These are phyloP conservation scores for Coemansia sp. DNA, from an alignment of 192 early-diverging fungal species.

Conservation along the genomic window DNA sequence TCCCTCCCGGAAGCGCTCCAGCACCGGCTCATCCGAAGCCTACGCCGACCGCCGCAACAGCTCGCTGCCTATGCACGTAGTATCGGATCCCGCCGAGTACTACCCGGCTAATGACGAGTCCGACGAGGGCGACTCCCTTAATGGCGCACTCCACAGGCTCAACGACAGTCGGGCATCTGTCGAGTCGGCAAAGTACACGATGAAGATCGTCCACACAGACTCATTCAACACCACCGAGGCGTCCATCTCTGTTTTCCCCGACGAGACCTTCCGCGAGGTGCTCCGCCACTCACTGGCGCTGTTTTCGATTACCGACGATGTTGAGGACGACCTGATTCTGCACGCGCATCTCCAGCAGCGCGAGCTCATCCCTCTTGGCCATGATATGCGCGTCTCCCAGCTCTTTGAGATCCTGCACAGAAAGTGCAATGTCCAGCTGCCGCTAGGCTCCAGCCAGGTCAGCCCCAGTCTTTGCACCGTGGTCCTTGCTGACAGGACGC, in stretches of 20 bases:
- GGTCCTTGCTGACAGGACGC: slow-evolving; percentile 28
- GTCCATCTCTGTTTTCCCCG: slow-evolving; percentile 23
- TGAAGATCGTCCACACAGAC: slow-evolving; percentile 28
- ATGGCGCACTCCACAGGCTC: slow-evolving; percentile 25
- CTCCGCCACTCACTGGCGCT: slow-evolving; percentile 32
- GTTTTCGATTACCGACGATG: slow-evolving; percentile 19
- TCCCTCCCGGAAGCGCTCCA: background rate
- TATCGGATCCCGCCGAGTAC: slow-evolving; percentile 22
- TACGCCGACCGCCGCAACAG: slow-evolving; percentile 21
- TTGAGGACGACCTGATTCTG: slow-evolving; percentile 13
- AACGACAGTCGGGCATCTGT: slow-evolving; percentile 28
- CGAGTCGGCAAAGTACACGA: slow-evolving; percentile 13
- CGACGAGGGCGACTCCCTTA: slow-evolving; percentile 53
- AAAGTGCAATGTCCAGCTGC: background rate
- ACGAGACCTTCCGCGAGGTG: slow-evolving; percentile 44
- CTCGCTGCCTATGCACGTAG: slow-evolving; percentile 21
- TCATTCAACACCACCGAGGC: slow-evolving; percentile 27
- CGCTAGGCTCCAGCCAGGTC: slow-evolving; percentile 18
- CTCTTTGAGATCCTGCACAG: slow-evolving; percentile 36
- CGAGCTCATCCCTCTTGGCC: slow-evolving; percentile 26
- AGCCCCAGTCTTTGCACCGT: slow-evolving; percentile 29
- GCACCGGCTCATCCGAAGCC: background rate
- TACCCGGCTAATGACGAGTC: slow-evolving; percentile 48
- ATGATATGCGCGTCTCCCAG: slow-evolving; percentile 16
- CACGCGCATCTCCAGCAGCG: slow-evolving; percentile 28